Percentiles rank a stretch among this genome's conserved stretches.
Evolutionary conservation across 257 asterid species (phyloP).

Genomic region (Plectranthus barbatus): DNA sequence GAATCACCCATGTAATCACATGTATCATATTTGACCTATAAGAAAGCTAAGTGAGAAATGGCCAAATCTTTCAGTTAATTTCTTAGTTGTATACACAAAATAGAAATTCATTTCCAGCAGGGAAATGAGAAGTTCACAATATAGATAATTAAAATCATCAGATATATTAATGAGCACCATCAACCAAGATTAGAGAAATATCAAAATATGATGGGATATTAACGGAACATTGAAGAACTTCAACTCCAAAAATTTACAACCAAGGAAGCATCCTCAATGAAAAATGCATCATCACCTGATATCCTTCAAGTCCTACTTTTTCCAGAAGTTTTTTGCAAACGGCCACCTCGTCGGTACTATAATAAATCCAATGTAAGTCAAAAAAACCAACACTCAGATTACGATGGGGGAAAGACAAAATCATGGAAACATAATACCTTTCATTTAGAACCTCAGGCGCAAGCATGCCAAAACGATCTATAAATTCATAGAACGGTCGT

Average conservation of each 20-base stretch:
- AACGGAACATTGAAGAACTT: no score
- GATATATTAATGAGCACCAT: no score
- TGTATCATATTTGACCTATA: no score
- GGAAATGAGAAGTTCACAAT: no score
- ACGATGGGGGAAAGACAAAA: neutral
- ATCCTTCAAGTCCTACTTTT: constrained; percentile 92
- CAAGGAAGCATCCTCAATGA: neutral
- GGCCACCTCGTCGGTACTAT: constrained; percentile 80
- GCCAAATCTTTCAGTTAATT: no score
- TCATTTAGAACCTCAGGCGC: constrained; percentile 83
- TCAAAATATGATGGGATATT: no score
- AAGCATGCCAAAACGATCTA: constrained; percentile 87
- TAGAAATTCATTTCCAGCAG: no score
- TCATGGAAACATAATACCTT: constrained; percentile 47
- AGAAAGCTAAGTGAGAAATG: no score
- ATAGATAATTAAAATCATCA: no score
- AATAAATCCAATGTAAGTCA: constrained; percentile 18
- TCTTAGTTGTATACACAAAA: no score
- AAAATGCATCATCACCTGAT: constrained; percentile 57
- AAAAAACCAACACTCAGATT: constrained; percentile 8
- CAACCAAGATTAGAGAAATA: no score
- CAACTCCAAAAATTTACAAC: neutral
- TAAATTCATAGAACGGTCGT: constrained; percentile 74
- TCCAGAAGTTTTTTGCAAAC: constrained; percentile 93
- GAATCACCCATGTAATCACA: no score